These are phyloP conservation scores for Candida nitratophila DNA, from an alignment of 805 yeast genomes.

Conservation along the genomic window DNA sequence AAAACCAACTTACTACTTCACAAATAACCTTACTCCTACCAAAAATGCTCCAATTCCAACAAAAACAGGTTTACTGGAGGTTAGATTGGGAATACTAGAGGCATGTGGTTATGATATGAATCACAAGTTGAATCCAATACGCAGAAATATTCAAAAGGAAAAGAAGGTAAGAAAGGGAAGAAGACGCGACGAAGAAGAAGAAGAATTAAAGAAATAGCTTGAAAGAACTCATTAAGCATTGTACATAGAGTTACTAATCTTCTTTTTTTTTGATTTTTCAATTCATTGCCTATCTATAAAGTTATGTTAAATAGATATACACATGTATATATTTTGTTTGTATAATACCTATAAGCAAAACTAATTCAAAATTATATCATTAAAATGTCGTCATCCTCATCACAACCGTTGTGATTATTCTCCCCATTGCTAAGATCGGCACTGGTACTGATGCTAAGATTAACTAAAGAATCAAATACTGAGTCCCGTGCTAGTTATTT, in stretches of 20 bases:
- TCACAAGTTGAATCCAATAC: slow-evolving; percentile 7
- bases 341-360: too few species aligned
- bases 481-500: too few species aligned
- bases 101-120: slow-evolving; percentile 36
- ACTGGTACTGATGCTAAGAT: too few species aligned
- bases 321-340: too few species aligned
- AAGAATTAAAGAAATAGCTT: slow-evolving; percentile 4
- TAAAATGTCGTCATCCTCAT: neutral
- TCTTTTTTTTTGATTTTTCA: too few species aligned
- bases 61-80: slow-evolving; percentile 47
- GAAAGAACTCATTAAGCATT: neutral
- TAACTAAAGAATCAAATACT: too few species aligned
- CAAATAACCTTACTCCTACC: slow-evolving; percentile 34
- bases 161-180: slow-evolving; percentile 8
- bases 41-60: slow-evolving; percentile 1
- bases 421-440: too few species aligned
- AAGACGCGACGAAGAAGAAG: too few species aligned
- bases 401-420: neutral
- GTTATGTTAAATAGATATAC: too few species aligned
- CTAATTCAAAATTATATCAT: too few species aligned
- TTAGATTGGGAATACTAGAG: slow-evolving; percentile 45
- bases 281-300: too few species aligned
- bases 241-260: too few species aligned
- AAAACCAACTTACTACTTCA: slow-evolving; percentile 37
- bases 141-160: slow-evolving; percentile 3